Conservation (phyloP, 1,139 yeast genomes). For the Yamadazyma siamensis region DNA sequence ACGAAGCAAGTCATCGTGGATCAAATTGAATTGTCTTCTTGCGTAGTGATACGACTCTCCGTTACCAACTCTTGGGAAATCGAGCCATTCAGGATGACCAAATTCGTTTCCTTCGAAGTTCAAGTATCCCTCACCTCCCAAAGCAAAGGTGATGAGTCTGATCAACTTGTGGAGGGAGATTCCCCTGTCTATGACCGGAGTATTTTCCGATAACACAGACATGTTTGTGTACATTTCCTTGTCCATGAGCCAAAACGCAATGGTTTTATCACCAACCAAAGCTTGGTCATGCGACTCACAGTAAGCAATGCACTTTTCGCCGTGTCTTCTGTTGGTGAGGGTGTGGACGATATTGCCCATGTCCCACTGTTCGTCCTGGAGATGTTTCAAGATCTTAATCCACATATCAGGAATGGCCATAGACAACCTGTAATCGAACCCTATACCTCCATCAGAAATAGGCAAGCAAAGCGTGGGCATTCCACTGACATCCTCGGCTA, state of each 20-base stretch:
- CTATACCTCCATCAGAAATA: constrained; percentile 75
- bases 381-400: constrained; percentile 88
- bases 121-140: constrained; percentile 95
- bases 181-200: constrained; percentile 84
- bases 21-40: constrained; percentile 86
- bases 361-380: constrained; percentile 88
- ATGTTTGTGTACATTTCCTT: constrained; percentile 97
- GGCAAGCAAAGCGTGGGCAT: constrained; percentile 93
- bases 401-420: constrained; percentile 99
- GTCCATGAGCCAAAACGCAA: constrained; percentile 98
- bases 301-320: constrained; percentile 87
- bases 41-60: constrained; percentile 89
- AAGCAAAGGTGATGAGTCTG: constrained; percentile 75
- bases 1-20: constrained; percentile 74
- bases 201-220: constrained; percentile 71
- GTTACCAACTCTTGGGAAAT: constrained; percentile 91
- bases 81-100: constrained; percentile 99
- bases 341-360: constrained; percentile 76
- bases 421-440: constrained; percentile 88
- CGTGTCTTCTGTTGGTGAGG: constrained; percentile 82
- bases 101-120: constrained; percentile 97
- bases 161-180: constrained; percentile 87
- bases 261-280: constrained; percentile 91
- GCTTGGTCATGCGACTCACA: constrained; percentile 98
- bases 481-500: constrained; percentile 97